Conservation (phyloP, 495 filamentous ascomycete genomes). For the Hyaloscypha bicolor region DNA sequence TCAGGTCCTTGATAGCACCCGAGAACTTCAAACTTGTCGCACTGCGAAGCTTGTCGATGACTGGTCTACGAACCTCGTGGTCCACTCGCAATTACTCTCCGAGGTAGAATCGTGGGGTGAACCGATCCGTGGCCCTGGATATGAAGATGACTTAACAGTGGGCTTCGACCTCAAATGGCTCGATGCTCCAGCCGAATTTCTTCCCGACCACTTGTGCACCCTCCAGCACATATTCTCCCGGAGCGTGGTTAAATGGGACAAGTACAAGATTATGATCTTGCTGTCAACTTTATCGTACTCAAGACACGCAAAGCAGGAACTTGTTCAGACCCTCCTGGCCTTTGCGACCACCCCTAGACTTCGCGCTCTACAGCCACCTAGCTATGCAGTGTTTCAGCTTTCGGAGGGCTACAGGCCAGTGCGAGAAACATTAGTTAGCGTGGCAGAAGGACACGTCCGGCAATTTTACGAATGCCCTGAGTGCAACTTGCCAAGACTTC, state of each 20-base stretch:
- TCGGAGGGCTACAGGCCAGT: too few relatives aligned
- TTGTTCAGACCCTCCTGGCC: constrained; percentile 43
- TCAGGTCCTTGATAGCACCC: constrained; percentile 6
- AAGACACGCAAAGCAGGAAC: constrained; percentile 31
- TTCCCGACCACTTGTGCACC: constrained; percentile 38
- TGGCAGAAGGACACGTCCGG: too few relatives aligned
- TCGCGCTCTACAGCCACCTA: background rate
- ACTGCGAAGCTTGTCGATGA: constrained; percentile 26
- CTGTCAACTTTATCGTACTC: constrained; percentile 44
- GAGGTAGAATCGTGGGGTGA: constrained; percentile 24
- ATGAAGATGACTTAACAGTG: background rate
- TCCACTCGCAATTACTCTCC: constrained; percentile 7
- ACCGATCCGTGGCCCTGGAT: constrained; percentile 3
- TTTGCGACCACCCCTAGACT: constrained; percentile 38
- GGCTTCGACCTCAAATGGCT: constrained; percentile 30
- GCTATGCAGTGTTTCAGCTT: too few relatives aligned
- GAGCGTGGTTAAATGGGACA: constrained; percentile 8
- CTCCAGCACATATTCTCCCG: constrained; percentile 41
- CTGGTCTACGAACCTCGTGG: constrained; percentile 20
- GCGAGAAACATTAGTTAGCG: too few relatives aligned
- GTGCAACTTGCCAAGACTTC: too few relatives aligned
- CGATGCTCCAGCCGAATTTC: constrained; percentile 8
- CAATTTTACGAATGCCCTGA: too few relatives aligned
- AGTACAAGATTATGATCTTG: constrained; percentile 48
- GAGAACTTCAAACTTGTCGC: constrained; percentile 24